A percentile compares a stretch with the other conserved stretches of the same genome.
Evolutionary conservation across 2,329 filamentous ascomycete species (phyloP).

Genomic region (Aureobasidium sp.): DNA sequence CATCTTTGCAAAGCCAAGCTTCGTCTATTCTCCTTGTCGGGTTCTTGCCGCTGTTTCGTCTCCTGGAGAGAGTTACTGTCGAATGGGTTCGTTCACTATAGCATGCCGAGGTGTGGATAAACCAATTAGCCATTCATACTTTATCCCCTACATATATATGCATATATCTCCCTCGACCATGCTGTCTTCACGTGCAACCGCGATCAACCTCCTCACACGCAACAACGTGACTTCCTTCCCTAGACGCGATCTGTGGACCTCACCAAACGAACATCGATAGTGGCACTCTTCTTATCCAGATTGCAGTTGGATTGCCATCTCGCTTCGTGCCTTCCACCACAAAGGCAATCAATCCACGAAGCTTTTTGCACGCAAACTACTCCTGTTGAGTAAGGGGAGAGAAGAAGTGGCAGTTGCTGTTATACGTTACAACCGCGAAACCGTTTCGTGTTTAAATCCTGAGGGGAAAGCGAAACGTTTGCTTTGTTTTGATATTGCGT

Average conservation of each 20-base stretch:
- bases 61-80: too few species aligned
- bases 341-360: neutral
- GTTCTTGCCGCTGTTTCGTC: too few species aligned
- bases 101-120: too few species aligned
- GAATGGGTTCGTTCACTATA: too few species aligned
- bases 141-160: too few species aligned
- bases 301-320: neutral
- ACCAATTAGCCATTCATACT: too few species aligned
- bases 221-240: neutral
- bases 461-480: neutral
- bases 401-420: neutral
- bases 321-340: too few species aligned
- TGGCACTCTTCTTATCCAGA: neutral
- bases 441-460: constrained; percentile 7
- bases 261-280: too few species aligned
- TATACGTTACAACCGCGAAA: neutral
- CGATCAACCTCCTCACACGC: neutral
- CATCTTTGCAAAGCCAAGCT: too few species aligned
- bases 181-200: neutral
- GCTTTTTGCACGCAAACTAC: neutral
- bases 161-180: neutral
- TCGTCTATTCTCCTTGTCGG: too few species aligned
- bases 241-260: neutral
- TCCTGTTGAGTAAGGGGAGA: neutral
- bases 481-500: neutral